phyloP scores from a whole-genome alignment of 306 rosid species.

The Gillenia trifoliata region DNA sequence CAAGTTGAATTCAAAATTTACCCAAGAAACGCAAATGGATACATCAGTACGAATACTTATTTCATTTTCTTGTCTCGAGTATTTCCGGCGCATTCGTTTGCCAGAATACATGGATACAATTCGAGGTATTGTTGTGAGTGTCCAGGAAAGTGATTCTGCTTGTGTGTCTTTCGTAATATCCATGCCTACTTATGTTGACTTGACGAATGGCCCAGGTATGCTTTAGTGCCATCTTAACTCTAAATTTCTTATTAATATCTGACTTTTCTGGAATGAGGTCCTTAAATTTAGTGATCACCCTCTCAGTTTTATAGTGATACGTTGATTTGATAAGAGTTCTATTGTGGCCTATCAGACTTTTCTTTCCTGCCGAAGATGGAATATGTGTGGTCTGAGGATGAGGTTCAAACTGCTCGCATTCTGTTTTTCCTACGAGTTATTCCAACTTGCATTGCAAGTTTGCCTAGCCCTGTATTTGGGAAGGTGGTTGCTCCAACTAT shows the following conservation, averaged over 20 bases:
- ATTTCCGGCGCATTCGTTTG: conserved; percentile 82
- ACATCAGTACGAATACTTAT: conserved; percentile 57
- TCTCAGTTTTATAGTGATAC: neutral
- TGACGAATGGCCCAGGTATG: conserved; percentile 72
- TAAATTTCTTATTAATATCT: neutral
- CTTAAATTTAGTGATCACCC: neutral
- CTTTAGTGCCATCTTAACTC: conserved; percentile 3
- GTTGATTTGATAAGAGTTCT: conserved; percentile 4
- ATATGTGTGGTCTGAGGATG: conserved; percentile 71
- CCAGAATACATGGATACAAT: conserved; percentile 88
- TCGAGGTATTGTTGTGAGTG: conserved; percentile 66
- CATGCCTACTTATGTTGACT: conserved; percentile 64
- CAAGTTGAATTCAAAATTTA: conserved; percentile 48
- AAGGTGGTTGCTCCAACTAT: conserved; percentile 59
- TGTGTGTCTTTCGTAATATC: conserved; percentile 60
- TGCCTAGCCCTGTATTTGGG: conserved; percentile 59
- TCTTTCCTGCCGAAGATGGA: conserved; percentile 32
- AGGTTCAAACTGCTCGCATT: conserved; percentile 85
- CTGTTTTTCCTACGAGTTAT: conserved; percentile 76
- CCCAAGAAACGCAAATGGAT: conserved; percentile 45
- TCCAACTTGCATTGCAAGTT: conserved; percentile 66
- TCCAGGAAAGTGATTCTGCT: conserved; percentile 72
- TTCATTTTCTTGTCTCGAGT: conserved; percentile 84
- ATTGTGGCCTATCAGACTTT: conserved; percentile 31
- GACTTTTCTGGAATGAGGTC: neutral